These are phyloP conservation scores for Trichosporon sp. DNA, from an alignment of 1,284 basidiomycete species.

Conservation along the genomic window DNA sequence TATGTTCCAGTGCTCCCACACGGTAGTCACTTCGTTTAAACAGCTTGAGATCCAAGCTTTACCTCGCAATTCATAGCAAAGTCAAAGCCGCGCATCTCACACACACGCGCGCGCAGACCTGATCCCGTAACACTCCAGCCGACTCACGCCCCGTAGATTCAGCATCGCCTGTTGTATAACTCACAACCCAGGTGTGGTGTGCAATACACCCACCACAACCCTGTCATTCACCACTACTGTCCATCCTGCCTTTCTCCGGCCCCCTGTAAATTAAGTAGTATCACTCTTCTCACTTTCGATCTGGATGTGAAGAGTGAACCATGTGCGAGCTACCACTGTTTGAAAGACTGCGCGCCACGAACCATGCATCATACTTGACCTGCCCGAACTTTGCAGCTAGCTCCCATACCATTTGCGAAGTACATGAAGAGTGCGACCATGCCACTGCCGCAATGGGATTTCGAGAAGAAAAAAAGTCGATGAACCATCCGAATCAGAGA, in stretches of 20 bases:
- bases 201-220: not conserved
- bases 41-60: too few relatives aligned
- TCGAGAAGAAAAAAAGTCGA: too few relatives aligned
- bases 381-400: not conserved
- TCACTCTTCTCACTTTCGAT: not conserved
- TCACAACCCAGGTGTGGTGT: not conserved
- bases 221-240: not conserved
- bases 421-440: not conserved
- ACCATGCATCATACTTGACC: not conserved
- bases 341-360: not conserved
- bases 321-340: not conserved
- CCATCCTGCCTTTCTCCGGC: not conserved
- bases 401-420: too few relatives aligned
- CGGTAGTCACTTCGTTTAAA: conserved; percentile 1
- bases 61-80: not conserved
- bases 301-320: not conserved
- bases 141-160: too few relatives aligned
- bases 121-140: too few relatives aligned
- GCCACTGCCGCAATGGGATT: not conserved
- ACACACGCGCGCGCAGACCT: not conserved
- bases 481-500: too few relatives aligned
- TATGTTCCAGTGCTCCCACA: not conserved
- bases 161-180: not conserved
- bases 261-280: not conserved
- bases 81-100: not conserved